Percentiles rank a stretch among this genome's conserved stretches.
These are phyloP conservation scores for Trichophyton verrucosum DNA, from an alignment of 2,329 filamentous ascomycete species.

Conservation along the genomic window DNA sequence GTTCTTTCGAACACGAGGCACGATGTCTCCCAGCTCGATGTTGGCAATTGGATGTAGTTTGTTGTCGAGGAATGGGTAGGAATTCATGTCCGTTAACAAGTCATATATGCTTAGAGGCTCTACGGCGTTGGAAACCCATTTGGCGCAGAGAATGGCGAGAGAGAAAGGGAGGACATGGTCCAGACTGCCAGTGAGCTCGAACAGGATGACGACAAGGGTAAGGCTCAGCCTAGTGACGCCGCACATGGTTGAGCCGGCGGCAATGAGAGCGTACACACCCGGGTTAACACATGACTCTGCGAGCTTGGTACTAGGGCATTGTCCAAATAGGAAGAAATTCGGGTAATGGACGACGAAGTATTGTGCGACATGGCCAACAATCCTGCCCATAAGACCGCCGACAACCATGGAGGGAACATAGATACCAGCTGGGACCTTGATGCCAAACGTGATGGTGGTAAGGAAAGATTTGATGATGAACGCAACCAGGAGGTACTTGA, in stretches of 20 bases:
- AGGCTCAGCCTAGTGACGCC: constrained; percentile 89
- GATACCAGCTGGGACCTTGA: constrained; percentile 92
- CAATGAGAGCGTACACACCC: constrained; percentile 91
- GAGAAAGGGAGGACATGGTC: constrained; percentile 95
- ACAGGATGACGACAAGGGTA: constrained; percentile 86
- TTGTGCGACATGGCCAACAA: constrained; percentile 76
- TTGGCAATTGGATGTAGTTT: constrained; percentile 89
- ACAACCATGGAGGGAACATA: constrained; percentile 99
- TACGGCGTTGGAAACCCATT: constrained; percentile 93
- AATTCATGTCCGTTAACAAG: constrained; percentile 89
- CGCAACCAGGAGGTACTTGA: constrained; percentile 59
- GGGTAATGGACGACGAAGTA: constrained; percentile 65
- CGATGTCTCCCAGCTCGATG: constrained; percentile 74
- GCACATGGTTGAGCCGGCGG: constrained; percentile 94
- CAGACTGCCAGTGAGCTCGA: constrained; percentile 87
- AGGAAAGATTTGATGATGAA: constrained; percentile 83
- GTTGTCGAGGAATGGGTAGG: constrained; percentile 94
- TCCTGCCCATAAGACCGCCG: constrained; percentile 77
- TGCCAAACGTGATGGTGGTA: constrained; percentile 84
- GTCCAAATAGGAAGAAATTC: constrained; percentile 57
- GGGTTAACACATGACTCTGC: constrained; percentile 82
- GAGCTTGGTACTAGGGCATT: constrained; percentile 54
- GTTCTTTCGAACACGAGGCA: constrained; percentile 59
- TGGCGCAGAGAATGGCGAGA: constrained; percentile 80
- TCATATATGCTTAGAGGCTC: constrained; percentile 96